Percentiles rank a stretch among this genome's conserved stretches.
Conservation (phyloP, 192 early-diverging fungal genomes). For the Mortierella claussenii region DNA sequence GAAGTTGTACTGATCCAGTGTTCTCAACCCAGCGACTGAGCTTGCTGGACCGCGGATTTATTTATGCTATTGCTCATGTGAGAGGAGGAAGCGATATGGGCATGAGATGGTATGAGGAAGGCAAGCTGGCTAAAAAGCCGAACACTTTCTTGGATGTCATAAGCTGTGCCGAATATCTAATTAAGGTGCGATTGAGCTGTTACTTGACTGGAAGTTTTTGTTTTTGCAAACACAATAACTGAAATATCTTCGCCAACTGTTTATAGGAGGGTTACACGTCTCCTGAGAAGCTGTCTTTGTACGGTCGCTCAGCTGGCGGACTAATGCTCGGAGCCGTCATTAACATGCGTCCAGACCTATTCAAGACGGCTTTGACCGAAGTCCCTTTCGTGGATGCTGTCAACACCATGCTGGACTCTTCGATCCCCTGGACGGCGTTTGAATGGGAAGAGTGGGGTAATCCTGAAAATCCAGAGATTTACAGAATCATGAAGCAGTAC, state of each 20-base stretch:
- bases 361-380: slow-evolving; percentile 76
- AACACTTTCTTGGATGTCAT: slow-evolving; percentile 81
- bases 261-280: slow-evolving; percentile 57
- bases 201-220: too few relatives aligned
- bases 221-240: too few relatives aligned
- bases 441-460: slow-evolving; percentile 85
- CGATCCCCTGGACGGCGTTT: slow-evolving; percentile 76
- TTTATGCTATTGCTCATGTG: slow-evolving; percentile 84
- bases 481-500: slow-evolving; percentile 65
- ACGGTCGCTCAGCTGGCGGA: slow-evolving; percentile 32
- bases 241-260: too few relatives aligned
- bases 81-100: slow-evolving; percentile 85
- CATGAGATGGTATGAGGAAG: slow-evolving; percentile 79
- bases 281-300: slow-evolving; percentile 60
- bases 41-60: slow-evolving; percentile 79
- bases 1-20: slow-evolving; percentile 75
- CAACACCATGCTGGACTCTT: slow-evolving; percentile 82
- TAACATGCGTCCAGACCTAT: slow-evolving; percentile 73
- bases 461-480: slow-evolving; percentile 61
- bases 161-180: slow-evolving; percentile 69
- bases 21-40: slow-evolving; percentile 80
- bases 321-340: slow-evolving; percentile 66
- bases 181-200: slow-evolving; percentile 59
- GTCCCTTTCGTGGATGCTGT: slow-evolving; percentile 90
- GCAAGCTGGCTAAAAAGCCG: slow-evolving; percentile 73